Evolutionary conservation across 2,329 filamentous ascomycete genomes (phyloP).

Genomic region (Lasiodiplodia theobromae): DNA sequence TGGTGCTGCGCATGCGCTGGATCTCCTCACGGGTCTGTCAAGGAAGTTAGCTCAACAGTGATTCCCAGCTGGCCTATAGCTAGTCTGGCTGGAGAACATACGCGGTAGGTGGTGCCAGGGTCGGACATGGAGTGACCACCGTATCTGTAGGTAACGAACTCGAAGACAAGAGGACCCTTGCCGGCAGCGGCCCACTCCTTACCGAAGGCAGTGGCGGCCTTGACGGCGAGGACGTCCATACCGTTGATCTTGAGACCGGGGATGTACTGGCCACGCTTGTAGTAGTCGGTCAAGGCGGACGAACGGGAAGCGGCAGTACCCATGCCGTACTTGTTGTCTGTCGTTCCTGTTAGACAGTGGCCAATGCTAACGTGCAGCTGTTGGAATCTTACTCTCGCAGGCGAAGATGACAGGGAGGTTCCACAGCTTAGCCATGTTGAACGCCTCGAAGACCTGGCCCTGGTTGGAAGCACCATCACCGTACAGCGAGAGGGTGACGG

Average conservation of each 20-base stretch:
- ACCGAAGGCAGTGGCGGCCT: constrained; percentile 92
- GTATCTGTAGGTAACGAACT: constrained; percentile 99
- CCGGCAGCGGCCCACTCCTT: constrained; percentile 84
- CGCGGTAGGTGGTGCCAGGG: constrained; percentile 96
- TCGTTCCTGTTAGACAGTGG: constrained; percentile 34
- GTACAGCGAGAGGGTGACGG: constrained; percentile 87
- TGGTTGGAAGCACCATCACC: constrained; percentile 99
- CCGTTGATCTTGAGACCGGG: constrained; percentile 99
- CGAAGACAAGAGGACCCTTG: constrained; percentile 93
- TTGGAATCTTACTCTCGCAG: constrained; percentile 83
- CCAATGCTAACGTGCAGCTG: not conserved
- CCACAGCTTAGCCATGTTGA: constrained; percentile 99
- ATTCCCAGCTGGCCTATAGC: not conserved
- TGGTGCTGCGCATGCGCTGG: constrained; percentile 98
- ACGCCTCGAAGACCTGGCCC: constrained; percentile 99
- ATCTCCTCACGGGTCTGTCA: constrained; percentile 90
- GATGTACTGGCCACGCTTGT: constrained; percentile 99
- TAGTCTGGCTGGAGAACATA: constrained; percentile 36
- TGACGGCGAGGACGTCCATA: constrained; percentile 98
- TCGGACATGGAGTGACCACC: constrained; percentile 99
- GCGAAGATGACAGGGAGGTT: constrained; percentile 94
- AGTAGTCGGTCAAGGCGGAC: constrained; percentile 97
- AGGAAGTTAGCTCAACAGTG: constrained; percentile 33
- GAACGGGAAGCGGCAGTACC: constrained; percentile 94
- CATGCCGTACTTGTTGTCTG: constrained; percentile 99